phyloP scores from a whole-genome alignment of 345 rosid genomes.

The Eucalyptus regnans region DNA sequence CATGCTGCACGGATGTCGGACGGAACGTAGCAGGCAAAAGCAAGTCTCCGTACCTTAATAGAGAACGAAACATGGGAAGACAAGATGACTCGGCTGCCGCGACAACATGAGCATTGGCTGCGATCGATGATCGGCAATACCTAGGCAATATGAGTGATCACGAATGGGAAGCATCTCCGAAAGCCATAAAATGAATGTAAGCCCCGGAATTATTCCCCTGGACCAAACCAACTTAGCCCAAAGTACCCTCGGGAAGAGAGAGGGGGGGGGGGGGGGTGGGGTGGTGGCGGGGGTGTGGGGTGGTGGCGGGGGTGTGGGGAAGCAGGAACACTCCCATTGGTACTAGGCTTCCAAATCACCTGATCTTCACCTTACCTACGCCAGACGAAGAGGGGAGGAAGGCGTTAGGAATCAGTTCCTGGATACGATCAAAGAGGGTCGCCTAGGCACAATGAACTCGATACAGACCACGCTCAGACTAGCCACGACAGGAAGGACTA shows the following conservation, averaged over 20 bases:
- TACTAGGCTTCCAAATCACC: not conserved
- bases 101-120: not conserved
- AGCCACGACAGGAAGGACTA: not conserved
- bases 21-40: not conserved
- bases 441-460: not conserved
- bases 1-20: not conserved
- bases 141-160: not conserved
- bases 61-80: not conserved
- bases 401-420: not conserved
- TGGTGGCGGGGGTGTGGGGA: too few species aligned
- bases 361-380: not conserved
- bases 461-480: not conserved
- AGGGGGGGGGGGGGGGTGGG: too few species aligned
- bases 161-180: not conserved
- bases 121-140: not conserved
- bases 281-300: too few species aligned
- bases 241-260: not conserved
- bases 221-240: not conserved
- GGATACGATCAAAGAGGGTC: not conserved
- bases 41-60: not conserved
- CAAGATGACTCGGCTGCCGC: not conserved
- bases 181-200: not conserved
- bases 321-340: not conserved
- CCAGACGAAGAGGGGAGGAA: not conserved
- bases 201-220: not conserved